Evolutionary conservation across 2,329 filamentous ascomycete species (phyloP).

Genomic region (Penicillium sp.): DNA sequence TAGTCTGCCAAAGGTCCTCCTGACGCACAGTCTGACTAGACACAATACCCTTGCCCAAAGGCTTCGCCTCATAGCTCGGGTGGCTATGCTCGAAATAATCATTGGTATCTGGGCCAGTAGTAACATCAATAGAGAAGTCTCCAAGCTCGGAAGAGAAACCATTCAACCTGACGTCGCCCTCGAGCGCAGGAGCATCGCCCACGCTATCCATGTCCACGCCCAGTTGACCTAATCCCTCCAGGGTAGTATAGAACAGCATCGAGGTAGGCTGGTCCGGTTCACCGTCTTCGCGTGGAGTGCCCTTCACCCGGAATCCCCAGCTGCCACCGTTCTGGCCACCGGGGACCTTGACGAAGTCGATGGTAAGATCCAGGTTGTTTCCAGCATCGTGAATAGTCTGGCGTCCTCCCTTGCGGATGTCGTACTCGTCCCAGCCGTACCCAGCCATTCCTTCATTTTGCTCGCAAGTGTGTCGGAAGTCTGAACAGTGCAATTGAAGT

Average conservation of each 20-base stretch:
- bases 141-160: constrained; percentile 73
- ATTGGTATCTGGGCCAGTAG: constrained; percentile 66
- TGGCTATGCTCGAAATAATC: constrained; percentile 59
- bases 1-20: constrained; percentile 79
- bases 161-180: constrained; percentile 65
- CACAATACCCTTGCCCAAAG: constrained; percentile 74
- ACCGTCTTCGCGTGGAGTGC: constrained; percentile 70
- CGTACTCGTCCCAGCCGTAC: constrained; percentile 98
- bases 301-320: constrained; percentile 88
- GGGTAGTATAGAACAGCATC: constrained; percentile 75
- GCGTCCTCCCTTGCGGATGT: constrained; percentile 79
- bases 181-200: constrained; percentile 49
- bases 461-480: constrained; percentile 91
- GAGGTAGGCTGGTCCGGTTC: constrained; percentile 69
- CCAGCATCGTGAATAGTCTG: constrained; percentile 88
- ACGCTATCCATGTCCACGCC: constrained; percentile 56
- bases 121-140: constrained; percentile 75
- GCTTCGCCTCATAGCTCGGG: constrained; percentile 65
- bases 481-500: constrained; percentile 30
- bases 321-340: constrained; percentile 82
- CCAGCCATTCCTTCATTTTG: constrained; percentile 91
- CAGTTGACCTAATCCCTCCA: constrained; percentile 74
- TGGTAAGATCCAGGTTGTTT: constrained; percentile 87
- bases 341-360: constrained; percentile 89
- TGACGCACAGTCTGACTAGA: constrained; percentile 66